Base-by-base conservation (phyloP, 495 filamentous ascomycete genomes). In the Penicillium herquei region DNA sequence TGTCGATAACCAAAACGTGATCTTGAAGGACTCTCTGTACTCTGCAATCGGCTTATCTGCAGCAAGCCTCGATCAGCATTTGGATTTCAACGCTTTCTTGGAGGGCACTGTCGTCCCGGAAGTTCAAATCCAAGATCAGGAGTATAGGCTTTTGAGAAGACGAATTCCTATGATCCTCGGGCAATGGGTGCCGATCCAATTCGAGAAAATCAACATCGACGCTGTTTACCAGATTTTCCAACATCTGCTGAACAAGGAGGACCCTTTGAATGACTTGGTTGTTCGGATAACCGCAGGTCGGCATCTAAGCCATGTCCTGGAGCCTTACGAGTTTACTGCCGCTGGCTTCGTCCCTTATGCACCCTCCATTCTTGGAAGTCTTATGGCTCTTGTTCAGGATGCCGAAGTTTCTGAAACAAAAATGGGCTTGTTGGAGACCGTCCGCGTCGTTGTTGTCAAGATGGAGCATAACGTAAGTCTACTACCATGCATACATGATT, bases 1-100 rank as follows among this genome's bases (percentile, higher is more conserved):
- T 35, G 74, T 74, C 16, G 78, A 83, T 33, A 81, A 84, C 48
- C 81, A 85, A 40, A 81, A 92, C 57, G 81, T 97, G 3, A 75
- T 93, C 13, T 81, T 88, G 56, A 96, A 96, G 67, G 94, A 98
- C 64, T 92, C 94, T 0, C 82, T 96, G 3, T 98, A 98, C 61
- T 92, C 89, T 40, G 91, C 94, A 9, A 84, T 98, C 62, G 94
- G 94, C 7, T 78, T 96, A 37, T 86, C 94, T 0, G 89, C 92
- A 0, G 78, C 89, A 6, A 80, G 89, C n/a, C 69, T 96, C 21
- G 77, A 79, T 34, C 76, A 84, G 41, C 72, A 78, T 17, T 77
- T 97, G 49, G 87, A 97, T 66, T 96, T 97, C 73, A 88, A 92
- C 62, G 63, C 71, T 3, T 90, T 97, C 64, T 70, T 98, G 16